Conservation (phyloP, 1,139 yeast genomes). For the Sporopachydermia cereana region DNA sequence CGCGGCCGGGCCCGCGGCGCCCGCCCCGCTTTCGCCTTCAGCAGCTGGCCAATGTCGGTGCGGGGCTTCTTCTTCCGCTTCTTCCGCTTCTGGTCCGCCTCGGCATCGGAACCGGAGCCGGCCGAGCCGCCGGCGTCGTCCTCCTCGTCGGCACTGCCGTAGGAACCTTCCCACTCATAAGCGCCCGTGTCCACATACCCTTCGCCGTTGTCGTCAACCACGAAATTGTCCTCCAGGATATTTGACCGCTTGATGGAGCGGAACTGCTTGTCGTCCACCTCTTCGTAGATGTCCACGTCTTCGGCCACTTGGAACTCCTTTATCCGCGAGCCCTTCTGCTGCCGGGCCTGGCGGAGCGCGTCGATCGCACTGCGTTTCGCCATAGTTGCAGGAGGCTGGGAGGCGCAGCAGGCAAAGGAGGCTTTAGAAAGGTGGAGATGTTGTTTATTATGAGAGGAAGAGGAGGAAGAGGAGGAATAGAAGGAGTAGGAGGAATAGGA, state of each 20-base stretch:
- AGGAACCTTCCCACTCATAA: constrained; percentile 62
- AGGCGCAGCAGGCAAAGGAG: too few species aligned
- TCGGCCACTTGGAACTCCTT: constrained; percentile 21
- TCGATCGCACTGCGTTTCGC: constrained; percentile 4
- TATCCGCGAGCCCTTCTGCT: constrained; percentile 14
- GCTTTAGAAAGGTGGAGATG: too few species aligned
- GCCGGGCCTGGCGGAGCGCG: constrained; percentile 5
- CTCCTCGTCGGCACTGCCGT: constrained; percentile 38
- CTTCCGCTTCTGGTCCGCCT: constrained; percentile 18
- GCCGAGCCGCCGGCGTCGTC: not conserved
- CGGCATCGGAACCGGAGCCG: constrained; percentile 31
- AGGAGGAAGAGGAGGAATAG: too few species aligned
- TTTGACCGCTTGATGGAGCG: constrained; percentile 69
- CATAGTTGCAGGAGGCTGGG: too few species aligned
- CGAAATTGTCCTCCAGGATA: constrained; percentile 80
- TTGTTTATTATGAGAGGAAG: too few species aligned
- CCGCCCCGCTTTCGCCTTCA: constrained; percentile 24
- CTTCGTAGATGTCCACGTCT: constrained; percentile 59
- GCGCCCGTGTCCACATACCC: constrained; percentile 89
- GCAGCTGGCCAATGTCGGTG: constrained; percentile 12
- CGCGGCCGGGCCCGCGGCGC: constrained; percentile 10
- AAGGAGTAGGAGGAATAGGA: too few species aligned
- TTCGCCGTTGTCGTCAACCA: constrained; percentile 84
- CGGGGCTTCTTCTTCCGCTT: constrained; percentile 22
- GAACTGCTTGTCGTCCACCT: constrained; percentile 72